phyloP scores from a whole-genome alignment of 208 protist species.

The Wallacemonas rigidus region DNA sequence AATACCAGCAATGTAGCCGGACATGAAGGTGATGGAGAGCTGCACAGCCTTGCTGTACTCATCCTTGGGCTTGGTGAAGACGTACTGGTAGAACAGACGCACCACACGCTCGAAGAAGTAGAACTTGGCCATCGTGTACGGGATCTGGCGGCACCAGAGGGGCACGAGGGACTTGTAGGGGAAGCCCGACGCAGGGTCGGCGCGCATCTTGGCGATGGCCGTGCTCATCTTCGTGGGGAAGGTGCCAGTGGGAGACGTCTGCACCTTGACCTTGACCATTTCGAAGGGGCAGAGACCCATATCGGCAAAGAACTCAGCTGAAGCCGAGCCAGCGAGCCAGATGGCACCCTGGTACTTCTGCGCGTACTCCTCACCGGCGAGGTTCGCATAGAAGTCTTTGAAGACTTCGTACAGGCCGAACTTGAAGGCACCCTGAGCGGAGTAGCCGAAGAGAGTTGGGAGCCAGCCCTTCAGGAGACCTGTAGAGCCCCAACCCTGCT shows the following conservation, averaged over 20 bases:
- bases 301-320: slow-evolving; percentile 97
- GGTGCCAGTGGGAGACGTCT: slow-evolving; percentile 83
- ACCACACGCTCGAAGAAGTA: slow-evolving; percentile 91
- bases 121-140: slow-evolving; percentile 97
- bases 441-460: slow-evolving; percentile 93
- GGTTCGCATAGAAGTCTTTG: slow-evolving; percentile 91
- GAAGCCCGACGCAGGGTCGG: slow-evolving; percentile 77
- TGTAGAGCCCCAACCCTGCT: slow-evolving; percentile 71
- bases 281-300: slow-evolving; percentile 96
- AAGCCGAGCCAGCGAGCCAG: slow-evolving; percentile 92
- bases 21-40: slow-evolving; percentile 91
- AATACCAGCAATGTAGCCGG: slow-evolving; percentile 95
- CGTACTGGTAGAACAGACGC: slow-evolving; percentile 85
- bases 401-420: slow-evolving; percentile 96
- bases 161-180: slow-evolving; percentile 90
- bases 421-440: slow-evolving; percentile 92
- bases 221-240: slow-evolving; percentile 77
- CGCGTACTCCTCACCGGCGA: slow-evolving; percentile 86
- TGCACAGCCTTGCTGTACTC: slow-evolving; percentile 89
- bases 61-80: slow-evolving; percentile 89
- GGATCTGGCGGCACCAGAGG: slow-evolving; percentile 94
- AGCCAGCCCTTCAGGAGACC: slow-evolving; percentile 91
- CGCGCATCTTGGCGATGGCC: slow-evolving; percentile 71
- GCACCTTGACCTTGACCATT: slow-evolving; percentile 93
- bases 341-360: slow-evolving; percentile 75